phyloP scores from a whole-genome alignment of 768 basidiomycete species.

The Daedaleopsis sinensis region DNA sequence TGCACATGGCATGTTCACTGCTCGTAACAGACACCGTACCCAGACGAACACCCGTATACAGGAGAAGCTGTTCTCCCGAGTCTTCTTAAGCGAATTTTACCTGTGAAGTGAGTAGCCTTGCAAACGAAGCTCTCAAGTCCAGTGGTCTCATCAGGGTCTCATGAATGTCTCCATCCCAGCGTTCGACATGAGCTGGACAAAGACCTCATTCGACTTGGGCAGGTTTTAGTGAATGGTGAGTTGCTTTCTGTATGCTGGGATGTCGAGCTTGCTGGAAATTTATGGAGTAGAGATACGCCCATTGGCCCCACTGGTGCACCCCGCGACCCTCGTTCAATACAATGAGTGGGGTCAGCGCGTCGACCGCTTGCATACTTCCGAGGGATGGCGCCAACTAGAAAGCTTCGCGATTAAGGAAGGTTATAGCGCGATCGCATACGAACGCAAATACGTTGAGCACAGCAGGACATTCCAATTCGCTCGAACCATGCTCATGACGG shows the following conservation, averaged over 20 bases:
- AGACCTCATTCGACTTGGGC: slow-evolving; percentile 60
- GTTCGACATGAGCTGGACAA: slow-evolving; percentile 50
- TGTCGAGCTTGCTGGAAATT: background rate
- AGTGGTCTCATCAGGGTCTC: background rate
- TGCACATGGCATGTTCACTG: background rate
- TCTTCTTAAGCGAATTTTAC: slow-evolving; percentile 58
- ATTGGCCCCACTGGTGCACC: slow-evolving; percentile 44
- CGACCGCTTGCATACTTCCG: slow-evolving; percentile 66
- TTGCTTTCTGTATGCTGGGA: no score
- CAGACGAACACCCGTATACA: slow-evolving; percentile 59
- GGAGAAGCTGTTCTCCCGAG: slow-evolving; percentile 62
- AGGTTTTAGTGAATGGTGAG: slow-evolving; percentile 52
- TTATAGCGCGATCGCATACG: slow-evolving; percentile 64
- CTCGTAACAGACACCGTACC: slow-evolving; percentile 46
- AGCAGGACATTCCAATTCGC: slow-evolving; percentile 66
- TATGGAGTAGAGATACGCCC: slow-evolving; percentile 45
- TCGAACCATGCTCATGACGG: slow-evolving; percentile 61
- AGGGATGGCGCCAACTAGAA: slow-evolving; percentile 72
- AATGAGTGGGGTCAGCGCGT: slow-evolving; percentile 70
- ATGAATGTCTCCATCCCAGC: slow-evolving; percentile 22
- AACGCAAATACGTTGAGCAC: slow-evolving; percentile 58
- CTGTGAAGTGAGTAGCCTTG: slow-evolving; percentile 28
- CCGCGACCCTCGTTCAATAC: slow-evolving; percentile 66
- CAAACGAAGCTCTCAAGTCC: background rate
- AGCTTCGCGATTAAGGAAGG: slow-evolving; percentile 63